Conservation (phyloP, 805 yeast genomes). For the Yamadazyma sp. region DNA sequence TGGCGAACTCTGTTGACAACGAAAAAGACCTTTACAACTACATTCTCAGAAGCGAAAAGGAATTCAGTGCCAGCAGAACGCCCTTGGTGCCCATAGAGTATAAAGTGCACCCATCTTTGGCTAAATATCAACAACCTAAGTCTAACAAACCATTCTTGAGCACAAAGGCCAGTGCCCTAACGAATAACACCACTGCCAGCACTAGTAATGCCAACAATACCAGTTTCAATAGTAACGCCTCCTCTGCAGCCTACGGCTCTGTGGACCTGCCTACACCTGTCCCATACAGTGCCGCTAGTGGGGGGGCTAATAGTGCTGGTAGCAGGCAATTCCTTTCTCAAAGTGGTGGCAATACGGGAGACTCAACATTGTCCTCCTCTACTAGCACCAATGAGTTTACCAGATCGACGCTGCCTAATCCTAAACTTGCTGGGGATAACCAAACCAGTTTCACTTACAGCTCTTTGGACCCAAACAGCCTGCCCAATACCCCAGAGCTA, state of each 20-base stretch:
- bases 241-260: background rate
- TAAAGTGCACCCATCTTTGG: constrained; percentile 66
- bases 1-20: constrained; percentile 77
- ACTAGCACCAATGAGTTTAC: constrained; percentile 1
- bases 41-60: constrained; percentile 49
- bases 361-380: background rate
- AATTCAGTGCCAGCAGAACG: constrained; percentile 36
- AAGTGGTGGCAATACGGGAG: no score
- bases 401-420: background rate
- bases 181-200: background rate
- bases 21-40: constrained; percentile 79
- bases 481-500: constrained; percentile 30
- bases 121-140: constrained; percentile 27
- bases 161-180: constrained; percentile 1
- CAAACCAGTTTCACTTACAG: constrained; percentile 16
- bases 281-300: no score
- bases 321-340: no score
- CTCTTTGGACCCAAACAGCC: constrained; percentile 37
- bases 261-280: no score
- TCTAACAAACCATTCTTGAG: constrained; percentile 36
- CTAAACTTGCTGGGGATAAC: constrained; percentile 5
- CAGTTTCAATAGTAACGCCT: background rate
- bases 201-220: constrained; percentile 1
- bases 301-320: background rate
- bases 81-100: constrained; percentile 68